Conservation (phyloP, 208 protist species). For the Entamoeba moshkovskii region DNA sequence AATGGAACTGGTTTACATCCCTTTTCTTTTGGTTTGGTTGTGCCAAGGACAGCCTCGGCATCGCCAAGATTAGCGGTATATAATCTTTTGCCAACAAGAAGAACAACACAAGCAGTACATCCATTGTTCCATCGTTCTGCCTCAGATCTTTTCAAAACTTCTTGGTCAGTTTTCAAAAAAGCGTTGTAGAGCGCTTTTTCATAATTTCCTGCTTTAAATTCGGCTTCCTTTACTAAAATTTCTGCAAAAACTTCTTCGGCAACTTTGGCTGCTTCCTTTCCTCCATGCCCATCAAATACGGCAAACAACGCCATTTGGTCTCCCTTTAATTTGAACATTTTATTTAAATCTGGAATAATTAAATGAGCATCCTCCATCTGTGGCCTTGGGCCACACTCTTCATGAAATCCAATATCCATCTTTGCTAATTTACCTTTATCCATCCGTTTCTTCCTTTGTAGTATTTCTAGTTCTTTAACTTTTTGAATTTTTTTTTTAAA, state of each 20-base stretch:
- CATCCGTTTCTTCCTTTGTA: background rate
- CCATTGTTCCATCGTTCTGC: background rate
- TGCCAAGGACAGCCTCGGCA: background rate
- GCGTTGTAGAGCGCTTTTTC: background rate
- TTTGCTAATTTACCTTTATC: background rate
- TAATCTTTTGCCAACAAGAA: background rate
- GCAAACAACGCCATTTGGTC: background rate
- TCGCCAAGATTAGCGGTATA: conserved; percentile 14
- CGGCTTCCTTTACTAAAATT: background rate
- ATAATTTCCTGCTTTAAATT: background rate
- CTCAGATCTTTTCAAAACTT: background rate
- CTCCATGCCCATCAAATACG: background rate
- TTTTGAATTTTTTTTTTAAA: too few species aligned
- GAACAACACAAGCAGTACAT: background rate
- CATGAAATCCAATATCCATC: background rate
- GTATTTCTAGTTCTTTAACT: too few species aligned
- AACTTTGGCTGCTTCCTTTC: background rate
- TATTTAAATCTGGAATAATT: background rate
- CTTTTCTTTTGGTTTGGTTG: background rate
- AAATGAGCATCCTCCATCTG: background rate
- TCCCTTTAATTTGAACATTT: background rate
- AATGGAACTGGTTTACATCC: conserved; percentile 11
- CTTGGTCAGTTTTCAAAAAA: background rate
- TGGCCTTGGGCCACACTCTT: background rate
- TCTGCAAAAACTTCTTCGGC: background rate